Percentiles rank a stretch among this genome's conserved stretches.
These are phyloP conservation scores for Cladosporium cucumerinum DNA, from an alignment of 2,329 filamentous ascomycete species.

Conservation along the genomic window DNA sequence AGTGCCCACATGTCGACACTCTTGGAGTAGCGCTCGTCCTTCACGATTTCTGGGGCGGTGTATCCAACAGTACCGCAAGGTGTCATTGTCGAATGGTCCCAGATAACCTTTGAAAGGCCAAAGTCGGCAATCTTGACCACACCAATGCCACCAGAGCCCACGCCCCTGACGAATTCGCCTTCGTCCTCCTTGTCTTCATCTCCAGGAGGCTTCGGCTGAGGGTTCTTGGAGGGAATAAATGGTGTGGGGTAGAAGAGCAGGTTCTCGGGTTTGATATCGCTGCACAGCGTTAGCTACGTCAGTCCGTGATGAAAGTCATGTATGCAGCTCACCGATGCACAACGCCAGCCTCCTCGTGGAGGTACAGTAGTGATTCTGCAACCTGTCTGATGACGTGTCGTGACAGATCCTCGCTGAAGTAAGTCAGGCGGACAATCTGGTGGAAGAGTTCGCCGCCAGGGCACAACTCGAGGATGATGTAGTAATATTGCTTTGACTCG, in stretches of 20 bases:
- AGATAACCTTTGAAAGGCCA: slow-evolving; percentile 94
- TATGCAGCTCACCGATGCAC: slow-evolving; percentile 81
- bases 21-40: slow-evolving; percentile 97
- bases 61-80: slow-evolving; percentile 99
- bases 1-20: slow-evolving; percentile 99
- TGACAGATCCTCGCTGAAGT: slow-evolving; percentile 94
- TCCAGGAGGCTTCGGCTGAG: slow-evolving; percentile 76
- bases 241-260: slow-evolving; percentile 87
- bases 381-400: slow-evolving; percentile 94
- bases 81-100: slow-evolving; percentile 98
- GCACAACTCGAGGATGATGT: slow-evolving; percentile 92
- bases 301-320: not conserved
- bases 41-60: slow-evolving; percentile 96
- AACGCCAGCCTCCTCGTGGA: slow-evolving; percentile 92
- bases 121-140: slow-evolving; percentile 98
- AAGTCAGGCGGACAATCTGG: slow-evolving; percentile 95
- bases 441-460: slow-evolving; percentile 97
- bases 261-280: slow-evolving; percentile 98
- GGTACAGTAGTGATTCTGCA: slow-evolving; percentile 86
- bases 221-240: slow-evolving; percentile 73
- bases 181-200: slow-evolving; percentile 98
- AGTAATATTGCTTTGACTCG: slow-evolving; percentile 93
- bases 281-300: slow-evolving; percentile 46
- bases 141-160: slow-evolving; percentile 86
- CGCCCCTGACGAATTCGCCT: slow-evolving; percentile 80